A percentile compares a stretch with the other conserved stretches of the same genome.
Evolutionary conservation across 805 yeast species (phyloP).

Genomic region (Brettanomyces anomalus): DNA sequence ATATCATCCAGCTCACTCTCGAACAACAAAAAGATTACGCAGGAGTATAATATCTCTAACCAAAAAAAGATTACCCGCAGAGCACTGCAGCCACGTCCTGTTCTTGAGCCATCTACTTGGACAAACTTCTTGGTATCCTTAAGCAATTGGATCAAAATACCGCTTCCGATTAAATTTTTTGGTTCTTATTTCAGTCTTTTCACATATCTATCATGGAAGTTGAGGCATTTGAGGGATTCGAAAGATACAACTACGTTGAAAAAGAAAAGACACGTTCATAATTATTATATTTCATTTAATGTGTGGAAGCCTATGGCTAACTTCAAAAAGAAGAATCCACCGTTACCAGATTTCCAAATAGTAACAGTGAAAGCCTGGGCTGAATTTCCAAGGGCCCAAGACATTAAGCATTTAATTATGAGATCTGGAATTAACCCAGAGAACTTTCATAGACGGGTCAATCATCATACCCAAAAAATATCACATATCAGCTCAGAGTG

Average conservation of each 20-base stretch:
- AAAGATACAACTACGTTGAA: slow-evolving; percentile 3
- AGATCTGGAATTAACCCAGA: slow-evolving; percentile 14
- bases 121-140: slow-evolving; percentile 2
- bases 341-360: slow-evolving; percentile 67
- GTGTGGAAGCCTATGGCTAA: slow-evolving; percentile 79
- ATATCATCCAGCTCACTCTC: background rate
- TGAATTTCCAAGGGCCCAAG: slow-evolving; percentile 38
- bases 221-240: slow-evolving; percentile 1
- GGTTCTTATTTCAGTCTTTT: slow-evolving; percentile 12
- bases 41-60: background rate
- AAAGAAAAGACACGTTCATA: slow-evolving; percentile 10
- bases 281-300: slow-evolving; percentile 38
- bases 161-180: slow-evolving; percentile 8
- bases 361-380: slow-evolving; percentile 43
- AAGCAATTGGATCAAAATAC: slow-evolving; percentile 3
- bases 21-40: background rate
- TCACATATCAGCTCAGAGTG: slow-evolving; percentile 3
- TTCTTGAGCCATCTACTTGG: slow-evolving; percentile 5
- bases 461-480: background rate
- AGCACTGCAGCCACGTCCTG: background rate
- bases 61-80: background rate
- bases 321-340: slow-evolving; percentile 64
- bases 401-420: slow-evolving; percentile 30
- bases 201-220: slow-evolving; percentile 9
- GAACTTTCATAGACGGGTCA: background rate